Percentiles rank a stretch among this genome's conserved stretches.
Evolutionary conservation across 805 yeast species (phyloP).

Genomic region (Lachancea mirantina): DNA sequence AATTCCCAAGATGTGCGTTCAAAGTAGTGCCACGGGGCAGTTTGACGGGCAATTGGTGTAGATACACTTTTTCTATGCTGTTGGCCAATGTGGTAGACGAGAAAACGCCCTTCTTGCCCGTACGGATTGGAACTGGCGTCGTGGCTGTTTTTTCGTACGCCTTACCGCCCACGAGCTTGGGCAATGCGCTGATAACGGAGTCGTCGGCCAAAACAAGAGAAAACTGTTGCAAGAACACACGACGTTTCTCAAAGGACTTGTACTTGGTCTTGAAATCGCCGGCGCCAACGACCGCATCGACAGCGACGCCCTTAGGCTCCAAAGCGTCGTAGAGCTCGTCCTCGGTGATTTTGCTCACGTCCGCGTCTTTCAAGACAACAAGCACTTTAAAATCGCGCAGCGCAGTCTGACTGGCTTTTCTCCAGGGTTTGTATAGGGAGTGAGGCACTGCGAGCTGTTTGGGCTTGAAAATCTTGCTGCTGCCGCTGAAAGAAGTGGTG

Average conservation of each 20-base stretch:
- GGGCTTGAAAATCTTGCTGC: constrained; percentile 52
- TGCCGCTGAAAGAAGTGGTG: constrained; percentile 51
- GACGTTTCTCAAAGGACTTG: constrained; percentile 82
- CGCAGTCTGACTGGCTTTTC: constrained; percentile 24
- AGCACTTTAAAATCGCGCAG: constrained; percentile 33
- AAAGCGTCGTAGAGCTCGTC: constrained; percentile 69
- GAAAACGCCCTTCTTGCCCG: constrained; percentile 31
- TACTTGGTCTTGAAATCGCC: constrained; percentile 74
- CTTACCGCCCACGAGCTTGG: constrained; percentile 82
- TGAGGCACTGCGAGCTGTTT: constrained; percentile 37
- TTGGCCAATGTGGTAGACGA: constrained; percentile 46
- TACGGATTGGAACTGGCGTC: constrained; percentile 59
- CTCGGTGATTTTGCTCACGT: constrained; percentile 28
- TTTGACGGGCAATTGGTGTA: constrained; percentile 51
- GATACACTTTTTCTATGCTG: constrained; percentile 48
- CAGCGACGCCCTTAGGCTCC: constrained; percentile 26
- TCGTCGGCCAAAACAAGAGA: constrained; percentile 85
- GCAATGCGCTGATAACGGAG: constrained; percentile 68
- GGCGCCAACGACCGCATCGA: constrained; percentile 55
- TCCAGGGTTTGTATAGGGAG: constrained; percentile 28
- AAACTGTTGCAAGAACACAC: constrained; percentile 59
- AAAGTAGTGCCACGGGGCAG: constrained; percentile 71
- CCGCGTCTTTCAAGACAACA: constrained; percentile 35
- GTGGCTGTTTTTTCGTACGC: constrained; percentile 59
- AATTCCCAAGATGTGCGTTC: constrained; percentile 58